These are phyloP conservation scores for Tolypocladium tundrense DNA, from an alignment of 2,329 filamentous ascomycete species.

Conservation along the genomic window DNA sequence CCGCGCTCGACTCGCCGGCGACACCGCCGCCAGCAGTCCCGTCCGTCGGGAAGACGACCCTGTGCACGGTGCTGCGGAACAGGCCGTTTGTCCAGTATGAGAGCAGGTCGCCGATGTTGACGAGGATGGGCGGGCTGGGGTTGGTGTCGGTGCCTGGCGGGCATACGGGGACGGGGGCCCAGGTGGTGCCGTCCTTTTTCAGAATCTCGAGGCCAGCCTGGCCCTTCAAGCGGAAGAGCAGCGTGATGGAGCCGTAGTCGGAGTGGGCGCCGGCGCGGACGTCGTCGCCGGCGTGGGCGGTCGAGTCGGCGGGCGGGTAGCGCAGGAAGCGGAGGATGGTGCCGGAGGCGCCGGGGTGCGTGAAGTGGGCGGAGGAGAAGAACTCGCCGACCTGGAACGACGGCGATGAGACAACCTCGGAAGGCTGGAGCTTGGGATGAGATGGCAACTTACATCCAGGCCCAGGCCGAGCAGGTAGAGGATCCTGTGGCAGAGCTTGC, in stretches of 20 bases:
- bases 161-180: constrained; percentile 58
- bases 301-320: constrained; percentile 49
- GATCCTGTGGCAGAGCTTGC: constrained; percentile 60
- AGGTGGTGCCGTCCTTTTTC: constrained; percentile 35
- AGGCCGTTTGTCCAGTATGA: constrained; percentile 88
- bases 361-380: constrained; percentile 42
- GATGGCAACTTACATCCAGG: constrained; percentile 43
- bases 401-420: not conserved
- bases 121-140: constrained; percentile 61
- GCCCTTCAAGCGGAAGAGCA: constrained; percentile 77
- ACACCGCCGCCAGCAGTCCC: constrained; percentile 11
- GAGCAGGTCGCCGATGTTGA: constrained; percentile 63
- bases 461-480: constrained; percentile 70
- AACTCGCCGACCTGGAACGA: constrained; percentile 34
- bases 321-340: constrained; percentile 61
- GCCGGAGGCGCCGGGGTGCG: constrained; percentile 34
- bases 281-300: constrained; percentile 40
- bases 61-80: constrained; percentile 77
- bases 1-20: constrained; percentile 34
- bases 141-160: constrained; percentile 50
- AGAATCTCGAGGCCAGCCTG: constrained; percentile 83
- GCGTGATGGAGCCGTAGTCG: constrained; percentile 65
- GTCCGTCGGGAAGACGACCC: constrained; percentile 59
- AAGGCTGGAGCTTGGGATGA: too few species aligned
- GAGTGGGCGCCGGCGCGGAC: constrained; percentile 87